Evolutionary conservation across 1,139 yeast species (phyloP).

Genomic region (Saccharomyces hybrid): DNA sequence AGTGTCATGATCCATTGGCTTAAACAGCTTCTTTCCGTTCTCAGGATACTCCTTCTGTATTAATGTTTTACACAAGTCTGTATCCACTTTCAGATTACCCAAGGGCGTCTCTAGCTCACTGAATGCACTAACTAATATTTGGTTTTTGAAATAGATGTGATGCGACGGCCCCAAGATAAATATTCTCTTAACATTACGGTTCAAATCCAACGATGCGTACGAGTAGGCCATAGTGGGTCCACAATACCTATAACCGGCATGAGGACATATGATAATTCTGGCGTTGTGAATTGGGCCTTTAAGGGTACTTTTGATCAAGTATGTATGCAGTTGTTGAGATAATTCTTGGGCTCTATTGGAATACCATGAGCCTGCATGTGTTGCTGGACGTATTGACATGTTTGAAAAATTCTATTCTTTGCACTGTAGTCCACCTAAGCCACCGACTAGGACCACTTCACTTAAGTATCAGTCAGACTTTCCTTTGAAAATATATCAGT

Average conservation of each 20-base stretch:
- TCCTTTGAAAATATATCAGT: background rate
- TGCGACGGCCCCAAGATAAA: constrained; percentile 92
- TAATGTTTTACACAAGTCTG: constrained; percentile 26
- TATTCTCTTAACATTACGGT: constrained; percentile 43
- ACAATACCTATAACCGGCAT: constrained; percentile 87
- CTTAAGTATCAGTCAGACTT: background rate
- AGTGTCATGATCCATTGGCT: constrained; percentile 47
- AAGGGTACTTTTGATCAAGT: constrained; percentile 33
- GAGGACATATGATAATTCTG: constrained; percentile 57
- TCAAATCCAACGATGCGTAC: constrained; percentile 58
- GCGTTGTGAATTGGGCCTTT: constrained; percentile 43
- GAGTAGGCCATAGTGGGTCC: constrained; percentile 75
- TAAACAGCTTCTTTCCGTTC: constrained; percentile 36
- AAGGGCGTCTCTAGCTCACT: constrained; percentile 69
- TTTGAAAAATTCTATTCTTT: background rate
- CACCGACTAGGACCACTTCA: background rate
- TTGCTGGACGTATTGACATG: constrained; percentile 48
- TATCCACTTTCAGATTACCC: constrained; percentile 66
- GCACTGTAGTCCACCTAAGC: background rate
- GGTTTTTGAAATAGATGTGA: constrained; percentile 67
- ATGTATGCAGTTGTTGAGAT: constrained; percentile 42
- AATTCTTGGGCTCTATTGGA: constrained; percentile 40
- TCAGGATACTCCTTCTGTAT: constrained; percentile 21
- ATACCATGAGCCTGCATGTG: constrained; percentile 94
- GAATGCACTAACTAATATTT: constrained; percentile 51